Conservation (phyloP, 495 filamentous ascomycete genomes). For the Penicillium argentinense region DNA sequence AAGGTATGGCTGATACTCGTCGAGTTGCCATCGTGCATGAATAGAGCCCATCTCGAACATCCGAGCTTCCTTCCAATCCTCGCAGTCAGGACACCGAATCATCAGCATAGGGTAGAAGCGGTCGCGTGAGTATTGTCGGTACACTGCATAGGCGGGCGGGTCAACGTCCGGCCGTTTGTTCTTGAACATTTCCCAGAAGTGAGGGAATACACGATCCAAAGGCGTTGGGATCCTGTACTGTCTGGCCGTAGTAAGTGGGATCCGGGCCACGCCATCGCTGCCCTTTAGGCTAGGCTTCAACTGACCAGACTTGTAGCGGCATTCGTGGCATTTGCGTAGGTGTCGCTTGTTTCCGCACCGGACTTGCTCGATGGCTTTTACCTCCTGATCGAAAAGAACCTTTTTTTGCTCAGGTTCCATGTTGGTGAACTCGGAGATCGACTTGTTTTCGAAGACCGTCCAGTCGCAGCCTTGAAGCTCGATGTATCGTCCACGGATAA, state of each 20-base stretch:
- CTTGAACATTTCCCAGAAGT: neutral
- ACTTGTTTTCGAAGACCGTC: neutral
- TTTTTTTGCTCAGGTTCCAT: neutral
- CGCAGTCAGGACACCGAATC: constrained; percentile 2
- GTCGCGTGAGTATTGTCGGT: neutral
- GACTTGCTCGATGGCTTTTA: constrained; percentile 4
- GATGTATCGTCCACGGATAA: neutral
- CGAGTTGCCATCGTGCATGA: neutral
- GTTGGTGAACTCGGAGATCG: neutral
- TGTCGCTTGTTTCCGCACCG: constrained; percentile 13
- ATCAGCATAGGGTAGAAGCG: constrained; percentile 2
- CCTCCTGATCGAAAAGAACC: constrained; percentile 5
- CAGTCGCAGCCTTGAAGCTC: constrained; percentile 2
- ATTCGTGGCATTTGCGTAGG: constrained; percentile 19
- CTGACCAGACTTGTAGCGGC: constrained; percentile 2
- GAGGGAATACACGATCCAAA: constrained; percentile 8
- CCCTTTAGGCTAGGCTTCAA: neutral
- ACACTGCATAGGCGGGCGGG: neutral
- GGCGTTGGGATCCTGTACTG: neutral
- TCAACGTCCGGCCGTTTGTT: neutral
- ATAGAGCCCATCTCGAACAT: constrained; percentile 1
- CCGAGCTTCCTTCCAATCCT: constrained; percentile 7
- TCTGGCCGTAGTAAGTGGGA: constrained; percentile 6
- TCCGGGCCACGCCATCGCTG: neutral
- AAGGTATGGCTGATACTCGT: neutral